These are phyloP conservation scores for Pyronema domesticum DNA, from an alignment of 495 filamentous ascomycete genomes.

Conservation along the genomic window DNA sequence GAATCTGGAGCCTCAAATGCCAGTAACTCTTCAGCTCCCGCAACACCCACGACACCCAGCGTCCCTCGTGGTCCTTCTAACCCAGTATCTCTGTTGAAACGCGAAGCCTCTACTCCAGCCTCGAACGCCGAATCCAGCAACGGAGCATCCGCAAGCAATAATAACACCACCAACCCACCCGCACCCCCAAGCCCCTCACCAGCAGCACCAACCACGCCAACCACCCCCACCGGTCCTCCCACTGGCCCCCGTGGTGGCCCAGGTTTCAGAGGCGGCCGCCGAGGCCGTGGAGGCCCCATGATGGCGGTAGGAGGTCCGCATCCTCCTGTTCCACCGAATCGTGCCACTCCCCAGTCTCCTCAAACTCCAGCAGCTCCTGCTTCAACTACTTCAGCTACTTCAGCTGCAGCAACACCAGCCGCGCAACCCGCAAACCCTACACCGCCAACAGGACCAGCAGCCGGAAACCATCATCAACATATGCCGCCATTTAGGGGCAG, in stretches of 20 bases:
- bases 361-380: too few species aligned
- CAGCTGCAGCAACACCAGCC: conserved; percentile 10
- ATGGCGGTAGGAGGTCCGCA: background rate
- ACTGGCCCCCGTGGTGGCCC: conserved; percentile 4
- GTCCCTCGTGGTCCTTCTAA: conserved; percentile 26
- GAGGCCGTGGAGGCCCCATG: background rate
- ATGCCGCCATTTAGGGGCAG: conserved; percentile 4
- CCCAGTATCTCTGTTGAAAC: conserved; percentile 10
- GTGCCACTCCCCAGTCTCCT: too few species aligned
- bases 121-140: background rate
- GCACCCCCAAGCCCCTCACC: conserved; percentile 13
- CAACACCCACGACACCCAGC: conserved; percentile 23
- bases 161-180: conserved; percentile 8
- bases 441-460: conserved; percentile 21
- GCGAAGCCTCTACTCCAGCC: background rate
- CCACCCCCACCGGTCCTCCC: conserved; percentile 11
- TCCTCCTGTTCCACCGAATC: background rate
- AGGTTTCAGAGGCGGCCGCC: background rate
- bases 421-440: conserved; percentile 11
- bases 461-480: background rate
- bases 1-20: conserved; percentile 18
- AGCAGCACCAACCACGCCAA: conserved; percentile 12
- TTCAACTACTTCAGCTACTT: background rate
- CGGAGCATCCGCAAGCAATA: conserved; percentile 4
- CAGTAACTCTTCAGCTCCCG: conserved; percentile 3